Evolutionary conservation across 352 stramenopile genomes (phyloP).

Genomic region (Blastocystis sp.): DNA sequence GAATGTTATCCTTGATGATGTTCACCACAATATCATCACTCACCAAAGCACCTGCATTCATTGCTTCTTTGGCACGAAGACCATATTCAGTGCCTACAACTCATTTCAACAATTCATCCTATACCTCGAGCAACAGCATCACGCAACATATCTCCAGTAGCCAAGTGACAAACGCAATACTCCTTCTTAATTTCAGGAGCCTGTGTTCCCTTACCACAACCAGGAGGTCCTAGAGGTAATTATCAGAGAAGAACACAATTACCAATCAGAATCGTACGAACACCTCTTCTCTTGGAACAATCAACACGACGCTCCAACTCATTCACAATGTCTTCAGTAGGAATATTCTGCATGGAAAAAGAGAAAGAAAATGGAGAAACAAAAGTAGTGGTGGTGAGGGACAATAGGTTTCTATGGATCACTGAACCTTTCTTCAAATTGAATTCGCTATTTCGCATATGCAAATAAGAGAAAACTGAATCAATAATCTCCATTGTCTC

Average conservation of each 20-base stretch:
- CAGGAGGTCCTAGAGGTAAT: conserved; percentile 75
- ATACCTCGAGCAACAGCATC: conserved; percentile 85
- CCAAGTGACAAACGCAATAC: conserved; percentile 92
- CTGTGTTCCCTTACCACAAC: conserved; percentile 96
- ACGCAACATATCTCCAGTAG: conserved; percentile 97
- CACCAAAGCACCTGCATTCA: conserved; percentile 86
- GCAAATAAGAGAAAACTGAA: not conserved
- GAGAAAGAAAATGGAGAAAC: not conserved
- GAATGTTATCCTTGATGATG: conserved; percentile 96
- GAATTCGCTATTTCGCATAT: not conserved
- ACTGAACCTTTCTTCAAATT: not conserved
- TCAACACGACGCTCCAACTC: conserved; percentile 83
- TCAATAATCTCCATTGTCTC: no score
- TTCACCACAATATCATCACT: conserved; percentile 97
- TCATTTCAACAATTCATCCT: not conserved
- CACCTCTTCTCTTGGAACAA: conserved; percentile 83
- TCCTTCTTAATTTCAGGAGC: conserved; percentile 91
- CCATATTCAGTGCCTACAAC: conserved; percentile 70
- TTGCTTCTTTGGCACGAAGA: conserved; percentile 75
- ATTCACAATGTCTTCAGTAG: conserved; percentile 76
- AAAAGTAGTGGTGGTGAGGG: not conserved
- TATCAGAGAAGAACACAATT: conserved; percentile 32
- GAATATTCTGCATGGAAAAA: conserved; percentile 66
- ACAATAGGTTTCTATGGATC: conserved; percentile 2
- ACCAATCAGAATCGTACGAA: conserved; percentile 86